phyloP scores from a whole-genome alignment of 495 filamentous ascomycete species.

The Aspergillus bertholletiae region DNA sequence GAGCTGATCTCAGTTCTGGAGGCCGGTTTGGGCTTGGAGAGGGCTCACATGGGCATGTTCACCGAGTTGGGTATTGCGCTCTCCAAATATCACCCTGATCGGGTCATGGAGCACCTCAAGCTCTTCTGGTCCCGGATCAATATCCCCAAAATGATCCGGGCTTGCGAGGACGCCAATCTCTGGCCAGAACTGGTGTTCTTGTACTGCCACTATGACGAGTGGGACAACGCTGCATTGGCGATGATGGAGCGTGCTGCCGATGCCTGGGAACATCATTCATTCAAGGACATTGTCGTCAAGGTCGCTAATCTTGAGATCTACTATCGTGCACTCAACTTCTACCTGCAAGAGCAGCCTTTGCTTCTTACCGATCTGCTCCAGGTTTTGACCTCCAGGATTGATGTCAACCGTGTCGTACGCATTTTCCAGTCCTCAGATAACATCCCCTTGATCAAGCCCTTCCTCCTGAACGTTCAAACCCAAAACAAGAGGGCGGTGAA shows the following conservation, averaged over 20 bases:
- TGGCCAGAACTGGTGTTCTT: conserved; percentile 99
- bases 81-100: conserved; percentile 94
- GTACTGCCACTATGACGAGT: conserved; percentile 99
- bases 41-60: conserved; percentile 94
- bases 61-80: conserved; percentile 92
- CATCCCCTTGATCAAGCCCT: conserved; percentile 97
- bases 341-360: conserved; percentile 92
- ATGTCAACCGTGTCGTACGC: conserved; percentile 96
- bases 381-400: conserved; percentile 85
- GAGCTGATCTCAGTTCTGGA: conserved; percentile 94
- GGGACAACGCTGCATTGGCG: conserved; percentile 95
- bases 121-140: conserved; percentile 99
- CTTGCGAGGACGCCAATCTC: conserved; percentile 89
- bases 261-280: conserved; percentile 99
- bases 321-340: conserved; percentile 97
- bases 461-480: conserved; percentile 91
- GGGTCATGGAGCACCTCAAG: conserved; percentile 97
- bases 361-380: conserved; percentile 94
- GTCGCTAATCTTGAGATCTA: conserved; percentile 99
- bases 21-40: conserved; percentile 91
- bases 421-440: conserved; percentile 99
- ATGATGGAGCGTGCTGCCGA: conserved; percentile 99
- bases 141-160: conserved; percentile 95
- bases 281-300: conserved; percentile 99
- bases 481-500: conserved; percentile 99